Percentiles rank a stretch among this genome's conserved stretches.
Conservation (phyloP, 2,329 filamentous ascomycete species). For the Ophiostoma perfectum region DNA sequence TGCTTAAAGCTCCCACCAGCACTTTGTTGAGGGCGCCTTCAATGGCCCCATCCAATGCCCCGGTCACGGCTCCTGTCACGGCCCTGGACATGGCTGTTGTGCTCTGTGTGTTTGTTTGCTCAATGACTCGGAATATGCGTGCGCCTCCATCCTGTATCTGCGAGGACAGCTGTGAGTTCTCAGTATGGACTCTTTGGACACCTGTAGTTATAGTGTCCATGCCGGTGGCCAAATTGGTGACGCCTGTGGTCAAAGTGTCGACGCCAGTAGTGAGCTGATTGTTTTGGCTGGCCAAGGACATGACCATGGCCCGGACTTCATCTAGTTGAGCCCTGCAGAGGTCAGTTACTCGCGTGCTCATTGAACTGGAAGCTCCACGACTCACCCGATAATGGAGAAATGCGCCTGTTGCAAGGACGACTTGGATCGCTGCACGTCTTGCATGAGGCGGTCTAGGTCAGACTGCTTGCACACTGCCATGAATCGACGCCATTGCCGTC, state of each 20-base stretch:
- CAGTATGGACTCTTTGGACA: not conserved
- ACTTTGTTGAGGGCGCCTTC: too few species aligned
- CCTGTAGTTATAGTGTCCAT: not conserved
- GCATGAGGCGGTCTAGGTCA: not conserved
- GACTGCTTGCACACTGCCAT: not conserved
- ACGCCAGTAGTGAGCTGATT: not conserved
- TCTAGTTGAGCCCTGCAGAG: not conserved
- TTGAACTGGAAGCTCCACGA: not conserved
- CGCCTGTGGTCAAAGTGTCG: too few species aligned
- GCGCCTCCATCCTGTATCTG: not conserved
- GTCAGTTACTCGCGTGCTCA: not conserved
- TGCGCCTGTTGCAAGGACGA: not conserved
- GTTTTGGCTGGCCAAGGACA: not conserved
- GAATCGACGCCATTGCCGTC: not conserved
- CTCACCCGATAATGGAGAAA: not conserved
- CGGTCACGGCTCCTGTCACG: too few species aligned
- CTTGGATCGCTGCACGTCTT: not conserved
- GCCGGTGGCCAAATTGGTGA: not conserved
- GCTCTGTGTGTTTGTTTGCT: not conserved
- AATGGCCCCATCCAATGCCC: too few species aligned
- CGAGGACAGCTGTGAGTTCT: not conserved
- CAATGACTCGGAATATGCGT: not conserved
- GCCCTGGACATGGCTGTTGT: too few species aligned
- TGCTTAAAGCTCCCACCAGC: too few species aligned
- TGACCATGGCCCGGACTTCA: too few species aligned